Percentiles rank a stretch among this genome's conserved stretches.
phyloP scores from a whole-genome alignment of 129 eudicot species.

The carrot (Daucus carota) region DNA sequence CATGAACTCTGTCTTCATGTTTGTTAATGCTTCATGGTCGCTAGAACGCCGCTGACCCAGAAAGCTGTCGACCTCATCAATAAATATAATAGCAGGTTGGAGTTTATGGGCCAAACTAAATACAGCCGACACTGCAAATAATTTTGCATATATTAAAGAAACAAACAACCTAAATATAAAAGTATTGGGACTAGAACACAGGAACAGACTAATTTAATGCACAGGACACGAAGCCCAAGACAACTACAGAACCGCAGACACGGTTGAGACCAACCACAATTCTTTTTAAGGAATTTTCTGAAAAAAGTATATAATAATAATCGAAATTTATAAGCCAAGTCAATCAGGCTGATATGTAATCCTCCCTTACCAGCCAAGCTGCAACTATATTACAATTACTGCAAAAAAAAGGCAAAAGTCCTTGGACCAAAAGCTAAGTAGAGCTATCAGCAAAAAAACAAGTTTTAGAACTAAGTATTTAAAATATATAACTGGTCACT shows the following conservation, averaged over 20 bases:
- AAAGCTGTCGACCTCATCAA: slow-evolving; percentile 64
- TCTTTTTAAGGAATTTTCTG: background rate
- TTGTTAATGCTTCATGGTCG: slow-evolving; percentile 46
- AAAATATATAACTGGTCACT: background rate
- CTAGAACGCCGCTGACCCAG: slow-evolving; percentile 51
- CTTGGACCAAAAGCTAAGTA: background rate
- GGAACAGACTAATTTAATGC: background rate
- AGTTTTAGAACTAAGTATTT: background rate
- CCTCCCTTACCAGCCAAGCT: background rate
- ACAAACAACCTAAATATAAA: background rate
- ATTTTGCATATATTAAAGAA: background rate
- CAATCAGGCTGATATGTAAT: too few species aligned
- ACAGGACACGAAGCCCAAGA: background rate
- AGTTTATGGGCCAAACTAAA: slow-evolving; percentile 59
- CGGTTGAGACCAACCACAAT: background rate
- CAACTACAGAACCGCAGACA: background rate
- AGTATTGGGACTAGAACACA: background rate
- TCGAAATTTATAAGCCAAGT: background rate
- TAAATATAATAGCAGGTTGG: slow-evolving; percentile 62
- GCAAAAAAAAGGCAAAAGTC: background rate
- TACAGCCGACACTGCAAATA: slow-evolving; percentile 53
- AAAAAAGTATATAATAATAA: background rate
- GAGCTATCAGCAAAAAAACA: background rate
- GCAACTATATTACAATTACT: background rate
- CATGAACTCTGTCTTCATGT: slow-evolving; percentile 72